Conservation (phyloP, 176 grass and related monocot species). For the Hordeum vulgare region DNA sequence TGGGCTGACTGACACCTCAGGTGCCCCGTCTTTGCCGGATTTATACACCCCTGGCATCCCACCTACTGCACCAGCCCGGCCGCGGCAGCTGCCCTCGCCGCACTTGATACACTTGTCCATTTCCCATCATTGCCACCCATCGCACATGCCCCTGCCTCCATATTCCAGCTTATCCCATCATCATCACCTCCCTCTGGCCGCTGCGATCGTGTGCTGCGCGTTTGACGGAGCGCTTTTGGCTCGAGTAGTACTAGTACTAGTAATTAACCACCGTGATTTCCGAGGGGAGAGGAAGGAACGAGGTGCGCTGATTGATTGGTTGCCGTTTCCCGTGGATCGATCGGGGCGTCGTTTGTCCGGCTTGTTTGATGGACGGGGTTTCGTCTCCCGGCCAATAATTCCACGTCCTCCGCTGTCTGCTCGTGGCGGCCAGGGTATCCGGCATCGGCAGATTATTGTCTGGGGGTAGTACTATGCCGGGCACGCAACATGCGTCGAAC, state of each 20-base stretch:
- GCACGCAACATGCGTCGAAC: not conserved
- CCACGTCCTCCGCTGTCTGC: slow-evolving; percentile 9
- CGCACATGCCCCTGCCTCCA: slow-evolving; percentile 13
- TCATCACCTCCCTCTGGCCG: not conserved
- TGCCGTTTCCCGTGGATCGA: not conserved
- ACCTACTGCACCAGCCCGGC: slow-evolving; percentile 26
- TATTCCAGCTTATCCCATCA: not conserved
- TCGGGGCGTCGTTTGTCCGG: not conserved
- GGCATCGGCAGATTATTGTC: not conserved
- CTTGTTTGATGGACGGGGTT: not conserved
- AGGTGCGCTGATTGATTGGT: not conserved
- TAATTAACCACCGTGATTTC: not conserved
- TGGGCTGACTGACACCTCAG: not conserved
- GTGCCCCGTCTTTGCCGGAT: not conserved
- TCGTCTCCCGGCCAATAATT: not conserved
- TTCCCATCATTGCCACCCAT: slow-evolving; percentile 21
- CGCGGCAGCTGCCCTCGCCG: not conserved
- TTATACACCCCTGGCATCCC: not conserved
- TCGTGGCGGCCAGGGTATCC: not conserved
- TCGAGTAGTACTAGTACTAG: too few relatives aligned
- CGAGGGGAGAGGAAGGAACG: not conserved
- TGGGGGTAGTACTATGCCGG: not conserved
- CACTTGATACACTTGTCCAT: slow-evolving; percentile 25
- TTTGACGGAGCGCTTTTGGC: not conserved
- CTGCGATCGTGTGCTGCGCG: too few relatives aligned